Evolutionary conservation across 139 green algal genomes (phyloP).

Genomic region (Trebouxia sp.): DNA sequence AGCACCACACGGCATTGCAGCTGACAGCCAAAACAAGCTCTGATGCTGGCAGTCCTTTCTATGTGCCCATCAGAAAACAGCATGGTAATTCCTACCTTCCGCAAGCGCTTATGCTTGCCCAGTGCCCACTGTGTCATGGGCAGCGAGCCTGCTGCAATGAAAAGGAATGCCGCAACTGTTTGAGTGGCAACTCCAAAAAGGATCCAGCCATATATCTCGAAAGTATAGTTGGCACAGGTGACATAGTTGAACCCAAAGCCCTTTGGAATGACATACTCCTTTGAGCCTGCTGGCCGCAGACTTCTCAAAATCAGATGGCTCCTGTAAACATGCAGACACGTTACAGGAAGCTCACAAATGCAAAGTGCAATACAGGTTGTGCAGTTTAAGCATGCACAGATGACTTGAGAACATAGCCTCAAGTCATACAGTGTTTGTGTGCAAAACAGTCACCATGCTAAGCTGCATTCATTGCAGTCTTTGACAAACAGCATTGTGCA

Average conservation of each 20-base stretch:
- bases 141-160: conserved; percentile 74
- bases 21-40: no score
- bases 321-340: conserved; percentile 36
- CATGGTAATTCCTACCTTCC: conserved; percentile 59
- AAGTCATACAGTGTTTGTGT: no score
- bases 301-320: conserved; percentile 88
- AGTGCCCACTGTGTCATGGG: conserved; percentile 92
- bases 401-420: no score
- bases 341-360: background rate
- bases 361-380: no score
- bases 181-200: conserved; percentile 86
- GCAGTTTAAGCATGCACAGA: no score
- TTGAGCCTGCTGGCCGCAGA: conserved; percentile 76
- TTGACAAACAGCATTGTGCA: no score
- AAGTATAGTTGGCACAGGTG: conserved; percentile 98
- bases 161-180: conserved; percentile 76
- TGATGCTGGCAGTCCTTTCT: conserved; percentile 50
- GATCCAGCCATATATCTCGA: conserved; percentile 90
- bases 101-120: conserved; percentile 89
- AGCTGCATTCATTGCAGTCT: no score
- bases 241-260: conserved; percentile 94
- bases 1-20: no score
- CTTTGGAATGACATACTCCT: conserved; percentile 85
- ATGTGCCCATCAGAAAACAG: background rate
- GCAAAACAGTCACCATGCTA: no score